Percentiles rank a stretch among this genome's conserved stretches.
Evolutionary conservation across 371 early-diverging fungal genomes (phyloP).

Genomic region (Mucor sp.): DNA sequence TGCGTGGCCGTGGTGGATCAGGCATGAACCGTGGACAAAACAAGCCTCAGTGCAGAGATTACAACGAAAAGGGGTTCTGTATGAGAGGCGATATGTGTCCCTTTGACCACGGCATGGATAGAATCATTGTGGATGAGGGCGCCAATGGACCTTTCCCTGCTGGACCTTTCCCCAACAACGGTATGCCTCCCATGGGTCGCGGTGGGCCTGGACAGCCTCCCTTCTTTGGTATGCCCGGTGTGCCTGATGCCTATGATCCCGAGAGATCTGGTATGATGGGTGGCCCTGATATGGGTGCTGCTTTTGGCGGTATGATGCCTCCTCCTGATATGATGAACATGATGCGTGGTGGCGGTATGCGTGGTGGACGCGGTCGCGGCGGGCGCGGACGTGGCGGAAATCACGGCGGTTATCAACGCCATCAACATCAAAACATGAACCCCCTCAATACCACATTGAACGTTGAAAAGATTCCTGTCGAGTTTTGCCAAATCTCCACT

Average conservation of each 20-base stretch:
- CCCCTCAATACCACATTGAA: conserved; percentile 56
- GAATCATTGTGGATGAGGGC: conserved; percentile 72
- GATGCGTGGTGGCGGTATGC: conserved; percentile 19
- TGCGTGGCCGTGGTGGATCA: conserved; percentile 42
- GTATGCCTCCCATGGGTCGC: conserved; percentile 19
- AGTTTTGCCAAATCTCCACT: conserved; percentile 62
- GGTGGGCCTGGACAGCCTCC: conserved; percentile 16
- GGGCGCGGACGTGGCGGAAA: conserved; percentile 41
- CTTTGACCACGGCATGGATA: conserved; percentile 77
- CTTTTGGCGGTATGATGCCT: conserved; percentile 13
- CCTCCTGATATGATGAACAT: conserved; percentile 10
- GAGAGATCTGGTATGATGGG: conserved; percentile 42
- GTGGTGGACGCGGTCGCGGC: conserved; percentile 11
- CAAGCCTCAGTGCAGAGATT: conserved; percentile 69
- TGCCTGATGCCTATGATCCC: conserved; percentile 51
- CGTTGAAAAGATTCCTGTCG: conserved; percentile 78
- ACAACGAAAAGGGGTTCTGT: conserved; percentile 82
- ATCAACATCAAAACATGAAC: conserved; percentile 21
- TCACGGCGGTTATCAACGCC: conserved; percentile 25
- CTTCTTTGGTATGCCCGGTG: conserved; percentile 24
- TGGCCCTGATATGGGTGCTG: conserved; percentile 6
- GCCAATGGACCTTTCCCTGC: conserved; percentile 29
- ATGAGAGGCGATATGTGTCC: conserved; percentile 82
- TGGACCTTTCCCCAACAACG: conserved; percentile 20
- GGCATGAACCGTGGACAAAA: conserved; percentile 29